Evolutionary conservation across 352 stramenopile species (phyloP), one percentile per base, ranked within the genome.

Genomic region (Phytopythium kandeliae): DNA sequence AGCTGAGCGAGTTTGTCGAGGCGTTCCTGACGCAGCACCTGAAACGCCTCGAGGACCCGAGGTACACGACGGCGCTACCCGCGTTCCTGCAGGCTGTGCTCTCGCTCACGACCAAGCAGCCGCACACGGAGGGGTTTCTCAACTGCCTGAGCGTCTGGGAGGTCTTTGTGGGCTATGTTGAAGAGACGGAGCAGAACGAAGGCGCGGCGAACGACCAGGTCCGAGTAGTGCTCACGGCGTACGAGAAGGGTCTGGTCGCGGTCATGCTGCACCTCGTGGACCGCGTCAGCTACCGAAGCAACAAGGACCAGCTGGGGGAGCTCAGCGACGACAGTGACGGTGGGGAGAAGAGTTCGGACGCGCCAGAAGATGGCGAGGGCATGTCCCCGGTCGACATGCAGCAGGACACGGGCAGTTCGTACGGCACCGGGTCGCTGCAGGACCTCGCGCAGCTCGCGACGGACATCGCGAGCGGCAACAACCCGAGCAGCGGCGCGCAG

Each of bases 111-210:
- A 69, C 69, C 19, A 76, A 83, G 22, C 82, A 93, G 65, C 78
- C 78, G 4, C 78, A 91, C 42, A 67, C 86, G 2, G 74, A 74
- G 30, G 82, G 79, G 1, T 87, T 91, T 40, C 51, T 91, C 41
- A 89, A 91, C 55, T 93, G 82, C 42, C 51, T 93, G 33, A 79
- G 67, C 24, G 72, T 91, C 8, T 93, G 82, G 82, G 79, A 93
- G 25, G 78, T 93, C 7, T 87, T 93, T 47, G 79, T 93, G 16
- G 69, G 71, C 17, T 89, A 91, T 46, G 75, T 93, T 48, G 82
- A 93, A 58, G 79, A 91, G 51, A 65, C 77, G 2, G 76, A 91
- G 51, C 71, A 84, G 35, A 77, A 87, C 35, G 79, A 87, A 65
- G 71, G 63, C 6, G 74, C 74, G 4, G 63, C 71, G 3, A 85